A percentile compares a stretch with the other conserved stretches of the same genome.
Conservation (phyloP, 148 eudicot species). For the Chenopodium album region DNA sequence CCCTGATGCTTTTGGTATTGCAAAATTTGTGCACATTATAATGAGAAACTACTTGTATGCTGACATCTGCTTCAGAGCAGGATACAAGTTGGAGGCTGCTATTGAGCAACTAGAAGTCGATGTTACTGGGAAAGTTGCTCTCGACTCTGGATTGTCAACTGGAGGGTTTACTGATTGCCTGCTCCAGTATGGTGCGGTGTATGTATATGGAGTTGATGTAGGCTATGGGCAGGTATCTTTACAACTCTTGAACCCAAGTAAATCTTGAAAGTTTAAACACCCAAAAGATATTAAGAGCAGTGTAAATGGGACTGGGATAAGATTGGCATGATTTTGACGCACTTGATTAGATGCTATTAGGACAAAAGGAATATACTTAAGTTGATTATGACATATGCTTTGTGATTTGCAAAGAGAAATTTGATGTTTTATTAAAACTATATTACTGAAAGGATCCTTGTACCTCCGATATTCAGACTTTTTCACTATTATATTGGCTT, state of each 20-base stretch:
- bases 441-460: not conserved
- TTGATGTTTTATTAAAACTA: not conserved
- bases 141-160: constrained; percentile 95
- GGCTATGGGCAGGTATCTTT: constrained; percentile 89
- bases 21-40: constrained; percentile 6
- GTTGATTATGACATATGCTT: not conserved
- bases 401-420: not conserved
- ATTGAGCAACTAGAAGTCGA: constrained; percentile 82
- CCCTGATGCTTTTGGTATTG: constrained; percentile 9
- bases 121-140: constrained; percentile 87
- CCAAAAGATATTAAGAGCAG: not conserved
- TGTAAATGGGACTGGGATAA: not conserved
- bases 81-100: constrained; percentile 95
- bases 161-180: constrained; percentile 99
- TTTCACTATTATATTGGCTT: not conserved
- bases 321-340: not conserved
- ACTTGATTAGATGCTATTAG: not conserved
- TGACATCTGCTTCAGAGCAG: constrained; percentile 64
- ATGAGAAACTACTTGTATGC: constrained; percentile 17
- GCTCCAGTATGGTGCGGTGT: constrained; percentile 86
- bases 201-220: constrained; percentile 94
- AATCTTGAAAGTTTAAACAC: not conserved
- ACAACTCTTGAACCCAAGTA: not conserved
- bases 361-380: not conserved
- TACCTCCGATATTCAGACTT: not conserved